Conservation (phyloP, 768 basidiomycete species). For the Mycena rebaudengoi region DNA sequence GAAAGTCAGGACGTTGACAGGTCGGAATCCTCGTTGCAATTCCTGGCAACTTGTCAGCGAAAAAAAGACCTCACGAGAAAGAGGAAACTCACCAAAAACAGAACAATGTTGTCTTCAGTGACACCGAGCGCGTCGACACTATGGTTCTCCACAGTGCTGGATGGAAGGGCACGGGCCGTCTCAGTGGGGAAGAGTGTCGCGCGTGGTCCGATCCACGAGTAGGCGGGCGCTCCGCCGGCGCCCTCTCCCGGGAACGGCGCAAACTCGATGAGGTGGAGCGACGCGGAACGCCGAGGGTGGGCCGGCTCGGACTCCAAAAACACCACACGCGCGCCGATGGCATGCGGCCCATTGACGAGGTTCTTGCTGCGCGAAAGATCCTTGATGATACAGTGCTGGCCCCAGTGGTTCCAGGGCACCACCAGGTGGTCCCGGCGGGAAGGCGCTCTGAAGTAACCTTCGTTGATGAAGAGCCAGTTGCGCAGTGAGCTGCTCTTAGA, state of each 20-base stretch:
- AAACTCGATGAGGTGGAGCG: constrained; percentile 54
- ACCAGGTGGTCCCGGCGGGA: constrained; percentile 51
- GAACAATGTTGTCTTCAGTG: constrained; percentile 68
- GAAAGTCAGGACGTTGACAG: constrained; percentile 58
- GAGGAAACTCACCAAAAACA: constrained; percentile 56
- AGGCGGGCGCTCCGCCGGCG: constrained; percentile 36
- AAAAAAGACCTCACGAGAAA: neutral
- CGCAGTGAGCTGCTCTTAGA: constrained; percentile 39
- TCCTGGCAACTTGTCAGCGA: constrained; percentile 38
- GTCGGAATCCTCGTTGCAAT: constrained; percentile 45
- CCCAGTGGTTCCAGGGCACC: constrained; percentile 67
- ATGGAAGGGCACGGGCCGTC: constrained; percentile 50
- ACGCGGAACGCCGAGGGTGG: constrained; percentile 27
- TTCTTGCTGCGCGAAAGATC: constrained; percentile 42
- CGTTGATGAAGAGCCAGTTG: constrained; percentile 64
- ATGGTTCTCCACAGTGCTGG: constrained; percentile 52
- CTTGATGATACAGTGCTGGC: constrained; percentile 57
- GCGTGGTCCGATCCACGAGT: constrained; percentile 52
- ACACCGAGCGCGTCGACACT: constrained; percentile 59
- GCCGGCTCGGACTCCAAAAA: constrained; percentile 52
- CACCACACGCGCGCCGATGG: constrained; percentile 56
- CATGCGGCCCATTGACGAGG: constrained; percentile 48
- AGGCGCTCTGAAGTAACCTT: constrained; percentile 56
- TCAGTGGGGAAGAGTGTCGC: constrained; percentile 53
- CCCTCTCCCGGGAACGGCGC: constrained; percentile 48